Evolutionary conservation across 2,329 filamentous ascomycete species (phyloP).

Genomic region (Magnaporthiopsis incrustans): DNA sequence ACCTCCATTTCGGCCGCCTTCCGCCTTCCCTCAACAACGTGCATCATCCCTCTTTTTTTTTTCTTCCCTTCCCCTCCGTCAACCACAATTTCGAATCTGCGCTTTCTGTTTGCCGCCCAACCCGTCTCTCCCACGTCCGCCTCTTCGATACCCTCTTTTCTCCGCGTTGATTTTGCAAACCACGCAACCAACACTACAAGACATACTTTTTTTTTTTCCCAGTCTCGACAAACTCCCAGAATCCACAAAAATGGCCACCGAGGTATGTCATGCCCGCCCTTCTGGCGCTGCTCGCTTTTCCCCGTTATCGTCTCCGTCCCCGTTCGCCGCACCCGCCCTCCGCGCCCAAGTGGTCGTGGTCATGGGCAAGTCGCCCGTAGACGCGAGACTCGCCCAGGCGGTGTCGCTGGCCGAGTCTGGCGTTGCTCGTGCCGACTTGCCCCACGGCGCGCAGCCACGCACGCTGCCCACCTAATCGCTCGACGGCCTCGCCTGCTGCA

Average conservation of each 20-base stretch:
- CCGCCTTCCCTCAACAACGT: slow-evolving; percentile 9
- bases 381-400: not conserved
- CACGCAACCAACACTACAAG: not conserved
- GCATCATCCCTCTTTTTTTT: slow-evolving; percentile 8
- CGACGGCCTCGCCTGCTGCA: too few relatives aligned
- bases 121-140: slow-evolving; percentile 2
- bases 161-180: slow-evolving; percentile 3
- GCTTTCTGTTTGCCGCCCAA: not conserved
- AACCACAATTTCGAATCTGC: slow-evolving; percentile 3
- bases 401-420: too few relatives aligned
- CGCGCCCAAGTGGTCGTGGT: not conserved
- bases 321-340: not conserved
- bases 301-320: slow-evolving; percentile 3
- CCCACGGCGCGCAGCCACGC: too few relatives aligned
- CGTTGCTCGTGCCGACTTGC: too few relatives aligned
- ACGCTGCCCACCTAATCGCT: too few relatives aligned
- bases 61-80: not conserved
- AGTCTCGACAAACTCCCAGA: not conserved
- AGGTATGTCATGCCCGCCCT: slow-evolving; percentile 14
- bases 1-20: slow-evolving; percentile 8
- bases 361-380: not conserved
- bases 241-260: slow-evolving; percentile 7
- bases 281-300: not conserved
- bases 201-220: not conserved
- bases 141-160: slow-evolving; percentile 7